These are phyloP conservation scores for Colletotrichum trifolii DNA, from an alignment of 2,329 filamentous ascomycete species.

Conservation along the genomic window DNA sequence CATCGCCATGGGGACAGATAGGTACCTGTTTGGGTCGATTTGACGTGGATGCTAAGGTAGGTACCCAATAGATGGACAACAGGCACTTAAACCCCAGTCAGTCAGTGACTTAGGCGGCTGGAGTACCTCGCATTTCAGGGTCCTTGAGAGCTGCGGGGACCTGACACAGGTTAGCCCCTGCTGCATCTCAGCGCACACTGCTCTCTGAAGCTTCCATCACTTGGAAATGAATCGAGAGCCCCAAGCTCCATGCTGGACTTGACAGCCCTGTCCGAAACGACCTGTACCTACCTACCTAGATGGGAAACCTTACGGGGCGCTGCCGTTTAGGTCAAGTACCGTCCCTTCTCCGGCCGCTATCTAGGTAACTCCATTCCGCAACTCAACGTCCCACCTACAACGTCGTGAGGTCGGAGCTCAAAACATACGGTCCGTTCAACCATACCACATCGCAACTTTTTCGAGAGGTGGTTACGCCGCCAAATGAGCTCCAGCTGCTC, in stretches of 20 bases:
- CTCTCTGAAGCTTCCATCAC: neutral
- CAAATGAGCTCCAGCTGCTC: neutral
- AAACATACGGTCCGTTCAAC: neutral
- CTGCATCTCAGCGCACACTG: conserved; percentile 14
- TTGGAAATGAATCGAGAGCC: too few relatives aligned
- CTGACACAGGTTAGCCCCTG: conserved; percentile 21
- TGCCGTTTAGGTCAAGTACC: conserved; percentile 17
- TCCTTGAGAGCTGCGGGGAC: conserved; percentile 8
- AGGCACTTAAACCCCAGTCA: too few relatives aligned
- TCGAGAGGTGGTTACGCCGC: neutral
- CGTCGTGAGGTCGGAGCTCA: neutral
- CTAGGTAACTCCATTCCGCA: neutral
- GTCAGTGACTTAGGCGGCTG: too few relatives aligned
- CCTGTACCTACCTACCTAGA: conserved; percentile 4
- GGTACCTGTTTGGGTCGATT: too few relatives aligned
- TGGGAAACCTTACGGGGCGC: neutral
- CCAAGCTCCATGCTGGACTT: too few relatives aligned
- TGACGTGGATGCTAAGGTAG: too few relatives aligned
- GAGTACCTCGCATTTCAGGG: neutral
- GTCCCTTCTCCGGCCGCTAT: conserved; percentile 24
- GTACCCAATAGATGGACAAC: too few relatives aligned
- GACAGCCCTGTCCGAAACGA: conserved; percentile 21
- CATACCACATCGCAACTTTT: neutral
- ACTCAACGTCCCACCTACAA: conserved; percentile 7
- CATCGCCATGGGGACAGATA: too few relatives aligned